These are phyloP conservation scores for Saccharum hybrid DNA, from an alignment of 202 grass and related monocot species.

Conservation along the genomic window DNA sequence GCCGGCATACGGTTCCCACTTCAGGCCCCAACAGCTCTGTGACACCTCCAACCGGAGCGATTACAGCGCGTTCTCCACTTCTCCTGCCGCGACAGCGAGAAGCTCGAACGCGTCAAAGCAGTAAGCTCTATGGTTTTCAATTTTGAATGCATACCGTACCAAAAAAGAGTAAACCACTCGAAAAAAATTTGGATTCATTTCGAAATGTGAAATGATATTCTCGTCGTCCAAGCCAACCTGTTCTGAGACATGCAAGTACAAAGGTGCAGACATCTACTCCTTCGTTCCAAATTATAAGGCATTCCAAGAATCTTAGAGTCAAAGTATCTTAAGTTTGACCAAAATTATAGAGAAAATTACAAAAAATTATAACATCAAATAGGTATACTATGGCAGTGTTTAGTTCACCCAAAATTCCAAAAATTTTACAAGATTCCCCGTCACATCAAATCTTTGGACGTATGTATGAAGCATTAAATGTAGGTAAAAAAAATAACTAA, in stretches of 20 bases:
- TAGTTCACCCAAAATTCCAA: too few relatives aligned
- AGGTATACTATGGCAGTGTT: too few relatives aligned
- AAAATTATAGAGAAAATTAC: too few relatives aligned
- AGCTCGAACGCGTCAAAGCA: conserved; percentile 8
- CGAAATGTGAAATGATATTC: neutral
- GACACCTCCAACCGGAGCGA: neutral
- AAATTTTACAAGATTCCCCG: too few relatives aligned
- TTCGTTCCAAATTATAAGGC: too few relatives aligned
- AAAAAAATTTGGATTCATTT: neutral
- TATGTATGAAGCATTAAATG: too few relatives aligned
- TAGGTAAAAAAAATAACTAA: too few relatives aligned
- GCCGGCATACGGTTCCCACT: conserved; percentile 10
- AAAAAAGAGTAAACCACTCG: neutral
- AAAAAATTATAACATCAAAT: too few relatives aligned
- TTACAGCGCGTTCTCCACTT: neutral
- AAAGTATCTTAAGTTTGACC: too few relatives aligned
- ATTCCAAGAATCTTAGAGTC: too few relatives aligned
- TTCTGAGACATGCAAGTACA: conserved; percentile 1
- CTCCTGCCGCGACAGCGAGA: conserved; percentile 25
- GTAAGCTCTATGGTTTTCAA: conserved; percentile 30
- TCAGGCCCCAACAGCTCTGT: neutral
- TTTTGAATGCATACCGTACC: neutral
- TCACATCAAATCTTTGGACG: too few relatives aligned
- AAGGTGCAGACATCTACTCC: neutral
- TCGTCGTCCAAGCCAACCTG: neutral